Percentiles rank a stretch among this genome's conserved stretches.
These are phyloP conservation scores for Calonectria multiphialidica DNA, from an alignment of 2,329 filamentous ascomycete genomes.

Conservation along the genomic window DNA sequence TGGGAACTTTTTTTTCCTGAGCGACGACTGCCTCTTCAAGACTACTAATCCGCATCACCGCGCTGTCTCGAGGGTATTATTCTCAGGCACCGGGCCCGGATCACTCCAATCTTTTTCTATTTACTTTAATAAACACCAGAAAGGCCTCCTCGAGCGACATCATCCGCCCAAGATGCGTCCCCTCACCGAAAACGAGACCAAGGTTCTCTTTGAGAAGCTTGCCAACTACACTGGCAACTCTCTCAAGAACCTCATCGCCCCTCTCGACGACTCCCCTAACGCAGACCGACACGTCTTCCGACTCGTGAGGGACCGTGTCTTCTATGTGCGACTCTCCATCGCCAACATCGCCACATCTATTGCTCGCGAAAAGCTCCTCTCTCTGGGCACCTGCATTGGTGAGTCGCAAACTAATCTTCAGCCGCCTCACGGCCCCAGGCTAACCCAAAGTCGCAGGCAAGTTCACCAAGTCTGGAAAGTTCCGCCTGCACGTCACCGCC, in stretches of 20 bases:
- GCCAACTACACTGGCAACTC: conserved; percentile 93
- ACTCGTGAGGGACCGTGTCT: conserved; percentile 84
- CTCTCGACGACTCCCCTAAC: conserved; percentile 74
- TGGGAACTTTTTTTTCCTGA: conserved; percentile 35
- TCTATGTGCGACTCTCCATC: conserved; percentile 90
- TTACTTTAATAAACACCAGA: too few species aligned
- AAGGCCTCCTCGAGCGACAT: background rate
- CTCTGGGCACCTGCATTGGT: conserved; percentile 87
- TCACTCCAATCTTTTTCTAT: background rate
- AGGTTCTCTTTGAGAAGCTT: conserved; percentile 90
- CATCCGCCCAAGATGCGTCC: conserved; percentile 73
- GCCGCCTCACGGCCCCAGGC: background rate
- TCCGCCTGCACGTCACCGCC: conserved; percentile 91
- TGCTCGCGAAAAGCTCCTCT: conserved; percentile 83
- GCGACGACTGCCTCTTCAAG: conserved; percentile 20
- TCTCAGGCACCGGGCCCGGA: background rate
- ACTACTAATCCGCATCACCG: conserved; percentile 28
- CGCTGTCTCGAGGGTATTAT: background rate
- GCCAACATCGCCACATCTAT: conserved; percentile 93
- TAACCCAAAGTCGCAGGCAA: conserved; percentile 69
- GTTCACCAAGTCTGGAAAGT: conserved; percentile 97
- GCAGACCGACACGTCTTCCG: conserved; percentile 89
- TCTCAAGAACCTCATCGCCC: conserved; percentile 85
- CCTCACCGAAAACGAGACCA: conserved; percentile 83
- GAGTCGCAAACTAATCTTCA: conserved; percentile 20